A percentile compares a stretch with the other conserved stretches of the same genome.
These are phyloP conservation scores for Paxillus rubicundulus DNA, from an alignment of 768 basidiomycete species.

Conservation along the genomic window DNA sequence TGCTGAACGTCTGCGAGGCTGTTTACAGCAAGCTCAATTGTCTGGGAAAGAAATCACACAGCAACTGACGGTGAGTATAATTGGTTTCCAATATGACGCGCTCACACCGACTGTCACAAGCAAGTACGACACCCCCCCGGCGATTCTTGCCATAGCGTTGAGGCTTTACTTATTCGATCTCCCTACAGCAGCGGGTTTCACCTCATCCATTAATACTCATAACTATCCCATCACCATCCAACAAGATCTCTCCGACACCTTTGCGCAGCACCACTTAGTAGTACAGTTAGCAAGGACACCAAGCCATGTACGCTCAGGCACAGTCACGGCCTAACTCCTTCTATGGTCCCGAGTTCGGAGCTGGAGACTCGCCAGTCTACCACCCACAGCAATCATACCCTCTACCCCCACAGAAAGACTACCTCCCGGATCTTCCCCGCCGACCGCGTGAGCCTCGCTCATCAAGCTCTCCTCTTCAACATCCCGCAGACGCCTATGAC, in stretches of 20 bases:
- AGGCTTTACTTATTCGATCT: background rate
- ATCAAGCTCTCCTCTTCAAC: constrained; percentile 22
- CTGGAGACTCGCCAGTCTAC: background rate
- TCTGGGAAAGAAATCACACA: background rate
- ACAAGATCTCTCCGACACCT: background rate
- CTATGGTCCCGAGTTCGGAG: constrained; percentile 27
- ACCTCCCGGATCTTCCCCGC: constrained; percentile 8
- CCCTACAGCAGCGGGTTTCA: background rate
- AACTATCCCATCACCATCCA: background rate
- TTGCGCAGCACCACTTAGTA: background rate
- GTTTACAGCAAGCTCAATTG: background rate
- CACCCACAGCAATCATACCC: constrained; percentile 10
- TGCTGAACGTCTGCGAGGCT: background rate
- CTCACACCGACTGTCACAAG: background rate
- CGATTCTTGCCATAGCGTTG: background rate
- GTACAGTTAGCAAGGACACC: constrained; percentile 17
- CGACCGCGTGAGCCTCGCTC: constrained; percentile 20
- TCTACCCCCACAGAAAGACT: constrained; percentile 9
- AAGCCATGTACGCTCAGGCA: constrained; percentile 31
- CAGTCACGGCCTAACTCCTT: constrained; percentile 37
- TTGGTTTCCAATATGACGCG: background rate
- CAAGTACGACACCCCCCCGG: background rate
- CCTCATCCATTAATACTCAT: background rate
- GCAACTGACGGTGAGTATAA: background rate
- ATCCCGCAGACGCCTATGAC: constrained; percentile 34